Evolutionary conservation across 345 rosid genomes (phyloP).

Genomic region (Populus ilicifolia): DNA sequence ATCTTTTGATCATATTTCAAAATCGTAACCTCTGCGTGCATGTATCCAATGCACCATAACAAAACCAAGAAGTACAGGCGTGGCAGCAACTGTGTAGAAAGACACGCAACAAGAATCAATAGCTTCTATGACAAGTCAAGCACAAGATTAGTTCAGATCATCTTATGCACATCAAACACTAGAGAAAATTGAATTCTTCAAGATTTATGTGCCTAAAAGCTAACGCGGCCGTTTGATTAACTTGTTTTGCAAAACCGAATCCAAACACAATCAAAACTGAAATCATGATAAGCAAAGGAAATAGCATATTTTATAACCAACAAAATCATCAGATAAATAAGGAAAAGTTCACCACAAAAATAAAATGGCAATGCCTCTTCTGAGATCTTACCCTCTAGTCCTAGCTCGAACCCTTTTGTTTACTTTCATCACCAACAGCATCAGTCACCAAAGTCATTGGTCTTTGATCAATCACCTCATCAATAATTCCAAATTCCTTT

Average conservation of each 20-base stretch:
- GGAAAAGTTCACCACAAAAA: background rate
- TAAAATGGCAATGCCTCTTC: background rate
- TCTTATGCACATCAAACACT: background rate
- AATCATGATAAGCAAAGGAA: background rate
- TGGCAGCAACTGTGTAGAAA: background rate
- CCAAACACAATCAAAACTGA: background rate
- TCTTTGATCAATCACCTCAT: conserved; percentile 86
- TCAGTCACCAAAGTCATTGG: conserved; percentile 79
- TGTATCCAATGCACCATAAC: background rate
- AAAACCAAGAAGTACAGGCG: background rate
- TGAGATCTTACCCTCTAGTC: conserved; percentile 11
- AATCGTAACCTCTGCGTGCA: background rate
- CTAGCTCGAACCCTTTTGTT: conserved; percentile 58
- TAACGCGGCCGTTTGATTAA: background rate
- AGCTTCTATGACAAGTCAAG: background rate
- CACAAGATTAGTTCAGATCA: background rate
- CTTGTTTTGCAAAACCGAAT: background rate
- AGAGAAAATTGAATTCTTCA: background rate
- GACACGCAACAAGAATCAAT: background rate
- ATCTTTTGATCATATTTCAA: background rate
- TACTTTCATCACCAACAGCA: conserved; percentile 61
- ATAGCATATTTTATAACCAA: background rate
- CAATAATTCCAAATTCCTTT: conserved; percentile 89
- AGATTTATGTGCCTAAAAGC: background rate
- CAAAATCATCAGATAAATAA: background rate